Conservation (phyloP, 2,329 filamentous ascomycete species). For the Ceratocystis albifundus region DNA sequence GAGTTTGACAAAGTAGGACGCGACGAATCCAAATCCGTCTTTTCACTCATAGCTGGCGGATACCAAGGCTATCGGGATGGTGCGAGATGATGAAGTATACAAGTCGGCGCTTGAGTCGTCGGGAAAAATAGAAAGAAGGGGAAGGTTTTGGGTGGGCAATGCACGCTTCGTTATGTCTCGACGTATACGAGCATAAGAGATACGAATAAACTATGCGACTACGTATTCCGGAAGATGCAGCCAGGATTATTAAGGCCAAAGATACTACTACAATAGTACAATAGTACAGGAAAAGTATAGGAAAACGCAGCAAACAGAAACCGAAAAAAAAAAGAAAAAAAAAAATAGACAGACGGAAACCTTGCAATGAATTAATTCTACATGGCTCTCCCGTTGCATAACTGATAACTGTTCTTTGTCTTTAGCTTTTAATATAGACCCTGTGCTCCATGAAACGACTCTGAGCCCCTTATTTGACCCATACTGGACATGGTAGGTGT, state of each 20-base stretch:
- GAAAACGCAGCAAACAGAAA: neutral
- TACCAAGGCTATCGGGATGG: neutral
- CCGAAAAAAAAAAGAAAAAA: no score
- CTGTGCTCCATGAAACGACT: neutral
- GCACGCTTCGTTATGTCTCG: neutral
- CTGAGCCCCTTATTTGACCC: neutral
- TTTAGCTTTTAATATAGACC: neutral
- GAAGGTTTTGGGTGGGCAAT: neutral
- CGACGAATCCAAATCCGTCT: neutral
- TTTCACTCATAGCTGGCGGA: slow-evolving; percentile 7
- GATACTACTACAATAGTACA: neutral
- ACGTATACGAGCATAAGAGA: neutral
- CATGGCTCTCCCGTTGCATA: neutral
- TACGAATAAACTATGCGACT: neutral
- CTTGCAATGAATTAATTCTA: neutral
- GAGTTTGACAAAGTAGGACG: no score
- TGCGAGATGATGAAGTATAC: neutral
- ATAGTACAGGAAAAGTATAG: neutral
- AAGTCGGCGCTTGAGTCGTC: neutral
- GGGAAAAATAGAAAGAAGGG: neutral
- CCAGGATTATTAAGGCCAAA: neutral
- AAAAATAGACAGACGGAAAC: no score
- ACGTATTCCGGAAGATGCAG: slow-evolving; percentile 2
- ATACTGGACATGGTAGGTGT: no score
- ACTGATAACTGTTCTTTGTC: no score